These are phyloP conservation scores for Elsinoe perseae DNA, from an alignment of 2,329 filamentous ascomycete genomes.

Conservation along the genomic window DNA sequence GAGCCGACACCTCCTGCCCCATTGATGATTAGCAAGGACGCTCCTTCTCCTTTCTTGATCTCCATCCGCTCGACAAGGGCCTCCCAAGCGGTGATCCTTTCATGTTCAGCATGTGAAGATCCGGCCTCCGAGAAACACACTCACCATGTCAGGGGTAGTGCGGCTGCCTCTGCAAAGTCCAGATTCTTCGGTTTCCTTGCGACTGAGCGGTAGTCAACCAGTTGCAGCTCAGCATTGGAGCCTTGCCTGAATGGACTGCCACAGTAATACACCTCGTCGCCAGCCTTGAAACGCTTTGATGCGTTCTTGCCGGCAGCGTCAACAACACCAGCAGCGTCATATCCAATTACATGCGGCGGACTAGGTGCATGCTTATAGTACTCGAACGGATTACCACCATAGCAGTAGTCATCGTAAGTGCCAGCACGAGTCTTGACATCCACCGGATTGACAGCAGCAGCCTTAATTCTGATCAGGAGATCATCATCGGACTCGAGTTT, in stretches of 20 bases:
- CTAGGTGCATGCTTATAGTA: slow-evolving; percentile 29
- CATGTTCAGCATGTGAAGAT: not conserved
- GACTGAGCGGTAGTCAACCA: slow-evolving; percentile 36
- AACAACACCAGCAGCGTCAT: slow-evolving; percentile 38
- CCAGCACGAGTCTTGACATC: slow-evolving; percentile 33
- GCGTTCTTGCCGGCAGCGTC: slow-evolving; percentile 26
- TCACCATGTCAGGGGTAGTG: slow-evolving; percentile 37
- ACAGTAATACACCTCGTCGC: slow-evolving; percentile 40
- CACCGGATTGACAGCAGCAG: slow-evolving; percentile 35
- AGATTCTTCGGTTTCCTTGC: slow-evolving; percentile 36
- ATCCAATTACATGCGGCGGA: slow-evolving; percentile 37
- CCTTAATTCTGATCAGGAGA: slow-evolving; percentile 33
- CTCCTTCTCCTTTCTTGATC: slow-evolving; percentile 31
- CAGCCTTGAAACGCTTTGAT: slow-evolving; percentile 32
- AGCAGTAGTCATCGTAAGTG: slow-evolving; percentile 27
- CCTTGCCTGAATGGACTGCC: slow-evolving; percentile 36
- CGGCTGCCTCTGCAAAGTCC: slow-evolving; percentile 35
- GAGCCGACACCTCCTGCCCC: slow-evolving; percentile 40
- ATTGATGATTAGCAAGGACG: slow-evolving; percentile 40
- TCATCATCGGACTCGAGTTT: slow-evolving; percentile 28
- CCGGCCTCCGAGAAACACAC: no score
- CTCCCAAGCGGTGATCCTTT: slow-evolving; percentile 38
- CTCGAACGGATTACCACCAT: slow-evolving; percentile 30
- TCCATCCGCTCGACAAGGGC: slow-evolving; percentile 39
- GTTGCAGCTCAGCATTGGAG: slow-evolving; percentile 36